Conservation (phyloP, 257 asterid genomes). For the Echium plantagineum region DNA sequence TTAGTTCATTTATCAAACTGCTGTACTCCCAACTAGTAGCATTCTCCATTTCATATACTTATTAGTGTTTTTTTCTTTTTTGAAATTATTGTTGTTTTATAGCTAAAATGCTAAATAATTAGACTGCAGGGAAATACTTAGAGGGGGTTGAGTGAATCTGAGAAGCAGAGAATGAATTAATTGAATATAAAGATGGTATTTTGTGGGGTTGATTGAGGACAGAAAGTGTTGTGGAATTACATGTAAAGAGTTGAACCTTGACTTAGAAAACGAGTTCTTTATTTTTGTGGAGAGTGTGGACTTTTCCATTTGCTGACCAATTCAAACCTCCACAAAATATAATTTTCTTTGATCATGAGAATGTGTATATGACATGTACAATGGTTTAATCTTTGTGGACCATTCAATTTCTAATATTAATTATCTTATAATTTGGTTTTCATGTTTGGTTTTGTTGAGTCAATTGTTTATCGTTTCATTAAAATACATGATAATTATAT, state of each 20-base stretch:
- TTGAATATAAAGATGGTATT: slow-evolving; percentile 25
- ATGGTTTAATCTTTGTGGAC: too few species aligned
- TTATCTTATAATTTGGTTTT: too few species aligned
- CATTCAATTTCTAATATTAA: too few species aligned
- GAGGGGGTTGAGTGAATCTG: slow-evolving; percentile 8
- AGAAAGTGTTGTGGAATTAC: not conserved
- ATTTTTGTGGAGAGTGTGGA: slow-evolving; percentile 23
- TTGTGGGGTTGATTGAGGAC: slow-evolving; percentile 9
- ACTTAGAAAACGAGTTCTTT: slow-evolving; percentile 70
- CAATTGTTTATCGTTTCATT: too few species aligned
- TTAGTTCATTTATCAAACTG: slow-evolving; percentile 46
- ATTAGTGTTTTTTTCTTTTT: not conserved
- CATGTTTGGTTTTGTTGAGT: too few species aligned
- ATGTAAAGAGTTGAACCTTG: slow-evolving; percentile 30
- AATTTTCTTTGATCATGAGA: too few species aligned
- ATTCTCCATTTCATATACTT: slow-evolving; percentile 31
- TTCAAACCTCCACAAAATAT: slow-evolving; percentile 15
- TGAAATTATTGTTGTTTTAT: not conserved
- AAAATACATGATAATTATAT: too few species aligned
- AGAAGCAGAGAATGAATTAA: slow-evolving; percentile 14
- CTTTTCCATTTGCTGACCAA: slow-evolving; percentile 22
- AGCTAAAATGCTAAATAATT: not conserved
- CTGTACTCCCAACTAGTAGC: slow-evolving; percentile 30
- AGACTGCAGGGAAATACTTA: too few species aligned
- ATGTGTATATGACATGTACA: too few species aligned